Evolutionary conservation across 495 filamentous ascomycete species (phyloP).

Genomic region (Clohesyomyces aquaticus): DNA sequence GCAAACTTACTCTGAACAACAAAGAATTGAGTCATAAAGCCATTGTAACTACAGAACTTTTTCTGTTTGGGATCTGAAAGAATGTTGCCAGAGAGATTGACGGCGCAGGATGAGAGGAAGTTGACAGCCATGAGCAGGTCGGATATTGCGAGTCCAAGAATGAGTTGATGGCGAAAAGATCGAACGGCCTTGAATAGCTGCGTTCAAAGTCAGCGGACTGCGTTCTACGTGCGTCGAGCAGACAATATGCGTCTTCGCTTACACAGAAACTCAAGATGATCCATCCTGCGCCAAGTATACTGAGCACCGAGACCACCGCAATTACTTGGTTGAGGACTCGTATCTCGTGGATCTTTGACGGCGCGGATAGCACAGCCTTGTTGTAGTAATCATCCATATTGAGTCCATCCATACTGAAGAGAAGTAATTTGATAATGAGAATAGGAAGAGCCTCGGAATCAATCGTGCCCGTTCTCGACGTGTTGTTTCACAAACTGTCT

Average conservation of each 20-base stretch:
- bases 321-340: constrained; percentile 47
- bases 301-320: constrained; percentile 47
- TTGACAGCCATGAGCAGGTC: constrained; percentile 53
- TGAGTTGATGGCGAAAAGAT: constrained; percentile 52
- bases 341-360: constrained; percentile 38
- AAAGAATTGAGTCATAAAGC: constrained; percentile 53
- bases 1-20: constrained; percentile 52
- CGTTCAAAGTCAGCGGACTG: constrained; percentile 7
- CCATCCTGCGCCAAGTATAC: constrained; percentile 49
- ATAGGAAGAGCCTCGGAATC: neutral
- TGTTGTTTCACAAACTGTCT: neutral
- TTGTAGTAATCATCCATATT: constrained; percentile 4
- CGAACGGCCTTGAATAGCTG: constrained; percentile 48
- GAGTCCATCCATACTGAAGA: constrained; percentile 11
- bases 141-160: constrained; percentile 52
- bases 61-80: constrained; percentile 45
- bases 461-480: constrained; percentile 1
- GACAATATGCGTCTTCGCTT: constrained; percentile 24
- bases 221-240: neutral
- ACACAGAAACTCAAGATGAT: constrained; percentile 52
- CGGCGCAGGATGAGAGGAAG: constrained; percentile 48
- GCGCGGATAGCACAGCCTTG: constrained; percentile 45
- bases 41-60: constrained; percentile 52
- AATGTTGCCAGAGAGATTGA: constrained; percentile 45
- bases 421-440: neutral